Base-by-base conservation (phyloP, 495 filamentous ascomycete genomes). In the Apodospora peruviana region DNA sequence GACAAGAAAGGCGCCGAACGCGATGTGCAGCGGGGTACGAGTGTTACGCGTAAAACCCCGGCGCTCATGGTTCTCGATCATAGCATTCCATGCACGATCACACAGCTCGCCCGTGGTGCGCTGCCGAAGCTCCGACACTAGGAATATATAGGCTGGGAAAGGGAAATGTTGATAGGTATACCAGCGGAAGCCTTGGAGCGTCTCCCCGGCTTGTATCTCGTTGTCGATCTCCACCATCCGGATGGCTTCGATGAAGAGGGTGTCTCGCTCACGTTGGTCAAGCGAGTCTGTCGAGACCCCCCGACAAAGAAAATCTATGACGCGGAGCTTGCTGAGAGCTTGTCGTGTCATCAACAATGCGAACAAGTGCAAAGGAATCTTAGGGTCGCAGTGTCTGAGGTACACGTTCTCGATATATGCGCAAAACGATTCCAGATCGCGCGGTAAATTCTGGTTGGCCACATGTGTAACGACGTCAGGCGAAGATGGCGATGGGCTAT, bases 301-400 rank as follows among this genome's bases (percentile, higher is more conserved):
- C 9, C 59, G 55, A 14, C 58, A 58, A 22, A 69, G 46, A 22
- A 64, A 68, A 43, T 62, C 62, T 36, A 69, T 57, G 40, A 69
- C 60, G 32, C 60, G 73, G 43, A 73, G 53, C 50, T 78, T 80
- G 65, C 68, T 75, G 9, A 80, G 63, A 10, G 67, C 67, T 24
- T 64, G 65, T 38, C 72, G 66, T 3, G 76, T 73, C 66, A 74
- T 74, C 19, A 75, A 54, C 17, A 76, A 35, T 0, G 75, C 73
- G 52, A 81, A 72, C 37, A 67, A 68, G 45, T 82, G 76, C 32
- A 87, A 65, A 5, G 83, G 84, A 17, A 83, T 72, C 39, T 70
- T 74, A 47, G 77, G 72, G 51, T 88, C 80, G 59, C 80, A 84
- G 35, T 76, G 68, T 40, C 69, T 68, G 12, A 86, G 68, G 56